A percentile compares a stretch with the other conserved stretches of the same genome.
phyloP scores from a whole-genome alignment of 441 rosid genomes.

The Erysimum cheiri region DNA sequence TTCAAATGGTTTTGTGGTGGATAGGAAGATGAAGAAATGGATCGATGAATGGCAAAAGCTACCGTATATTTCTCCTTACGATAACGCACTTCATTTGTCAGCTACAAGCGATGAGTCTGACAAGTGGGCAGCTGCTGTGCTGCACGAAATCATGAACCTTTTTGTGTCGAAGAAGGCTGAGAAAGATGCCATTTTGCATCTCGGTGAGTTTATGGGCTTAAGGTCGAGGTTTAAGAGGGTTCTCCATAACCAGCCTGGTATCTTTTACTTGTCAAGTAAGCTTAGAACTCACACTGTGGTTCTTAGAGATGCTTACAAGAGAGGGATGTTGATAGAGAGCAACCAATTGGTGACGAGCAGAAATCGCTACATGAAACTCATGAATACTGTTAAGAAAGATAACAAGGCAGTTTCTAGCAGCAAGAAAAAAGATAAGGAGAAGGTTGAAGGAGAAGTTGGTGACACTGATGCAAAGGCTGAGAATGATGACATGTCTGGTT shows the following conservation, averaged over 20 bases:
- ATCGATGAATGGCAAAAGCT: conserved; percentile 83
- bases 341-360: conserved; percentile 60
- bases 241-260: conserved; percentile 71
- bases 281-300: conserved; percentile 73
- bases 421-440: conserved; percentile 52
- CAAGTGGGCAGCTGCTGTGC: conserved; percentile 72
- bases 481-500: conserved; percentile 50
- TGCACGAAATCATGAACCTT: conserved; percentile 79
- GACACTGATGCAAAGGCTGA: conserved; percentile 51
- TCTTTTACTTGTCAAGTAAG: conserved; percentile 78
- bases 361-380: conserved; percentile 76
- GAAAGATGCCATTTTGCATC: conserved; percentile 58
- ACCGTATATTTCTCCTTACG: conserved; percentile 84
- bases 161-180: conserved; percentile 74
- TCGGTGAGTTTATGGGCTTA: conserved; percentile 78
- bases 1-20: conserved; percentile 66
- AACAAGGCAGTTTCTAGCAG: conserved; percentile 47
- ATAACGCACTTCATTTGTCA: conserved; percentile 61
- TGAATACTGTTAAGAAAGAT: conserved; percentile 62
- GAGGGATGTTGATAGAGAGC: conserved; percentile 70
- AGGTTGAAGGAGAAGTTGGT: conserved; percentile 45
- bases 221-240: conserved; percentile 91
- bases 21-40: conserved; percentile 80
- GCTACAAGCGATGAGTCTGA: conserved; percentile 78
- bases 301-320: conserved; percentile 72